Evolutionary conservation across 768 basidiomycete species (phyloP), one percentile per base, ranked within the genome.

Genomic region (Pisolithus microcarpus): DNA sequence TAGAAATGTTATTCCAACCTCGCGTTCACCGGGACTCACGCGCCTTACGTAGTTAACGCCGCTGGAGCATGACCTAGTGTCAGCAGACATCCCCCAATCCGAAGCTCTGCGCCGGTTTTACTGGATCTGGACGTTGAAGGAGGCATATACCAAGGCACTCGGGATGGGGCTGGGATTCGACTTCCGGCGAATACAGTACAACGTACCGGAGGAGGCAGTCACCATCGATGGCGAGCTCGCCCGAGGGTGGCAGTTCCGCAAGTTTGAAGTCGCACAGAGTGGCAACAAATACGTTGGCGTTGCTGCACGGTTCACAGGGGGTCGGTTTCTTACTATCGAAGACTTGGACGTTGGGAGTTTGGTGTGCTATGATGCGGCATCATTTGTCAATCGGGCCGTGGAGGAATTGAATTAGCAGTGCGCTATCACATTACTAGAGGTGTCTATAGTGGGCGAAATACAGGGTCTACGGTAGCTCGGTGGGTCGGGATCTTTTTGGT

Each of bases 101-200:
- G 80, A 84, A 53, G 77, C 74, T 3, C 67, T 87, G n/a, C 70
- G 72, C 40, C 70, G 72, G 15, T 86, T 92, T 64, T 89, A 85
- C 61, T 84, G 84, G 75, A 79, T 90, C 56, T 93, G 91, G 91
- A 91, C 91, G 7, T 68, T 89, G 63, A 94, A 94, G 67, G 91
- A 94, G 65, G 90, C 91, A 4, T 92, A 91, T 65, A 90, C 87
- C 6, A 94, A 93, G 68, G 87, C 89, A 2, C 74, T 92, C 31
- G 91, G 91, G 0, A 62, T 85, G 31, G 91, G 91, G 0, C 76
- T 93, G 13, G 84, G 88, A 2, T 91, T 91, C 61, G 85, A 91
- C 58, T 87, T 91, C 67, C 73, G 72, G 21, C 78, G 88, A 19
- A 78, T 92, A 53, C 81, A 89, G 61, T 90, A 82, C 65, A 75